Percentiles rank a stretch among this genome's conserved stretches.
These are phyloP conservation scores for Nitzschia sp. DNA, from an alignment of 108 stramenopile genomes.

Conservation along the genomic window DNA sequence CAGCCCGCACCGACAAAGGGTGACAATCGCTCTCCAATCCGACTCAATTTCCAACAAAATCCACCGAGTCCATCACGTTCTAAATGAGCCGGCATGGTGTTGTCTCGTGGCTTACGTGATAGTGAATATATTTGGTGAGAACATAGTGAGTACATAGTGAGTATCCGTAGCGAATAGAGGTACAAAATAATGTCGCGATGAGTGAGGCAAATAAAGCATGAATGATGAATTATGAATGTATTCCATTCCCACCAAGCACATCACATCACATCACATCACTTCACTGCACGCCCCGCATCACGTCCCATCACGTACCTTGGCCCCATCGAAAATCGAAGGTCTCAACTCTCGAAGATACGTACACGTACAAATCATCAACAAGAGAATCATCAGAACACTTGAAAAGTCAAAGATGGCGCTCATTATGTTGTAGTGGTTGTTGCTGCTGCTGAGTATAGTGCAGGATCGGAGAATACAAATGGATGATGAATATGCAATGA, in stretches of 20 bases:
- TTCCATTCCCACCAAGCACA: no score
- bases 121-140: no score
- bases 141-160: no score
- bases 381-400: constrained; percentile 85
- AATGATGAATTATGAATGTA: no score
- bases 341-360: constrained; percentile 89
- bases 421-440: constrained; percentile 43
- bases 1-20: constrained; percentile 78
- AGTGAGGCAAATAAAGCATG: not conserved
- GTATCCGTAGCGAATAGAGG: no score
- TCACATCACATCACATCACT: no score
- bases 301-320: constrained; percentile 31
- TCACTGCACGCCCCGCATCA: no score
- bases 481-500: no score
- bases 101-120: constrained; percentile 29
- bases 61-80: constrained; percentile 67
- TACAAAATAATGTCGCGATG: no score
- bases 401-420: constrained; percentile 94
- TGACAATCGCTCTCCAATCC: constrained; percentile 81
- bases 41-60: constrained; percentile 83
- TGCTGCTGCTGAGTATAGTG: no score
- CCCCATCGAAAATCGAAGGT: no score
- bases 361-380: constrained; percentile 92
- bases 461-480: no score
- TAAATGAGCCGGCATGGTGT: constrained; percentile 6